Evolutionary conservation across 176 grass and related monocot species (phyloP), one percentile per base, ranked within the genome.

Genomic region (Microstegium vimineum): DNA sequence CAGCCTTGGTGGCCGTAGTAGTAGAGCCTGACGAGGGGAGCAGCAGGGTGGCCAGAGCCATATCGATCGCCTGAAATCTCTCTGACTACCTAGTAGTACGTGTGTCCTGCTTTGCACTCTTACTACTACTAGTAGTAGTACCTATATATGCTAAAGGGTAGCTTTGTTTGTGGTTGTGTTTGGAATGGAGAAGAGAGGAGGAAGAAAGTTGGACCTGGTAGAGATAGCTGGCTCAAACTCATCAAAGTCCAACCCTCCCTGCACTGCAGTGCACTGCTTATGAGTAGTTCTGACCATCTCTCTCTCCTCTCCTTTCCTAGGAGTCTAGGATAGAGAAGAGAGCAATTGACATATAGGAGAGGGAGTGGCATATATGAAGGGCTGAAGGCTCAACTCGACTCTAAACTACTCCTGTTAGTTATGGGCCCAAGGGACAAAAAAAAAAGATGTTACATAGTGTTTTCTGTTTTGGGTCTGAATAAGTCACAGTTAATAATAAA

Each of bases 41-140:
- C 33, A 95, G 83, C 75, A 89, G 75, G 26, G 70, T 82, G 75
- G 86, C 85, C 47, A 91, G 78, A 26, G 90, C 82, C 90, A 91
- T 91, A 28, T 28, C 25, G 59, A 28, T 28, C 25, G 59, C 23
- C 18, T 74, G 52, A 12, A 10, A 80, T 14, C 42, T 36, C 10
- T 80, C 14, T 8, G 59, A 27, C 56, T 59, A 31, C 2, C 49
- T 68, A 35, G 22, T 35, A 40, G 42, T n/a, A n/a, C n/a, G n/a
- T n/a, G n/a, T 67, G 20, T 33, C 40, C 38, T n/a, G n/a, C n/a
- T 65, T 13, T 33, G 57, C 75, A 77, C 54, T 61, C 33, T 37
- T 47, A 15, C 45, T 8, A 37, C 51, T 17, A 8, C 51, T 25
- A 10, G 17, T n/a, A 14, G 43, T 45, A 15, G 2, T 27, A 71